These are phyloP conservation scores for Pythium diclinum DNA, from an alignment of 352 stramenopile species.

Conservation along the genomic window DNA sequence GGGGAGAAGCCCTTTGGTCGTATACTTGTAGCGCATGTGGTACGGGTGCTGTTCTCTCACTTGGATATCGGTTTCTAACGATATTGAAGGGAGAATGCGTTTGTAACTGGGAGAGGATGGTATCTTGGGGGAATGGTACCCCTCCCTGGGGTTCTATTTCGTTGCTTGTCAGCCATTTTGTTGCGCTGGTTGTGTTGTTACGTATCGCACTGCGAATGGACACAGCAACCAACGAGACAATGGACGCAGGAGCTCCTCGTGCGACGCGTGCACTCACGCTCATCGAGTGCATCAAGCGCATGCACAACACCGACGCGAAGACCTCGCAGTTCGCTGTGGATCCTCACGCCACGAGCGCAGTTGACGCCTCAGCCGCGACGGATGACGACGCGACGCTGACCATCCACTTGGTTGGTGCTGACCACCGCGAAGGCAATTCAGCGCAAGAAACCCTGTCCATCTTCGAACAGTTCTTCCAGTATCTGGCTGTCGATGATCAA, in stretches of 20 bases:
- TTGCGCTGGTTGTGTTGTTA: neutral
- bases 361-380: neutral
- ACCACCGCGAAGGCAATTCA: slow-evolving; percentile 73
- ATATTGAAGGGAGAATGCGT: neutral
- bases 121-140: too few species aligned
- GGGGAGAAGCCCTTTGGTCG: slow-evolving; percentile 7
- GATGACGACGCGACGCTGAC: slow-evolving; percentile 27
- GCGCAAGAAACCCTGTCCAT: slow-evolving; percentile 50
- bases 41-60: neutral
- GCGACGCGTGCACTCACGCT: slow-evolving; percentile 30
- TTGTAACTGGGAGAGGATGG: neutral
- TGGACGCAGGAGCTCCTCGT: neutral
- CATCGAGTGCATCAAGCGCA: slow-evolving; percentile 36
- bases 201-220: slow-evolving; percentile 1
- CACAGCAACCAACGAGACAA: neutral
- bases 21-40: slow-evolving; percentile 13
- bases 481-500: slow-evolving; percentile 32
- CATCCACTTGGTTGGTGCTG: slow-evolving; percentile 67
- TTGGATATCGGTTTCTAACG: slow-evolving; percentile 2
- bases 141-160: neutral
- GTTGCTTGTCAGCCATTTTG: slow-evolving; percentile 6
- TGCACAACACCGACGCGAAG: slow-evolving; percentile 14
- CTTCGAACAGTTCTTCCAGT: slow-evolving; percentile 51
- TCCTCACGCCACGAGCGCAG: neutral
- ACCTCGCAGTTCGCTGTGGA: neutral